Evolutionary conservation across 2,329 filamentous ascomycete genomes (phyloP), one percentile per base, ranked within the genome.

Genomic region (Penicillium sp.): DNA sequence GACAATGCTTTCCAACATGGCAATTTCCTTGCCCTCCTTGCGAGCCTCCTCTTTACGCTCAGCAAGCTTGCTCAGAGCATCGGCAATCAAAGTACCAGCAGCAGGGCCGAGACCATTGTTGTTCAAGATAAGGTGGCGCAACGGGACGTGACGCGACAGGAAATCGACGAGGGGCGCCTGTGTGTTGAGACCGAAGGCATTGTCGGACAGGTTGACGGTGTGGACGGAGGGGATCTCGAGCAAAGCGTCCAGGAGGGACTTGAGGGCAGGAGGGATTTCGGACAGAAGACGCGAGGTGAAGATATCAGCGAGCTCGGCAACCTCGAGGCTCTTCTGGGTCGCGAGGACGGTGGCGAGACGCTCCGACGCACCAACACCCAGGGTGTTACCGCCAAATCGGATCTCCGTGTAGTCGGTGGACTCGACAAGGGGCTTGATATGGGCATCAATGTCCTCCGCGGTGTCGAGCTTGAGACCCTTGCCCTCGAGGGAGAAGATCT

Each of bases 81-180:
- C 88, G 52, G 94, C 95, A 69, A 99, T 88, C 55, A 95, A 83
- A 48, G 91, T 91, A 59, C 95, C 95, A 10, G 94, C 94, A 62
- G 92, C 89, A 22, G 95, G 95, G 12, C 95, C 95, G 39, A 99
- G 86, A 31, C 95, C 95, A 77, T 99, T 99, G 84, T 99, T 99
- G 84, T 98, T 98, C 59, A 99, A 87, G 78, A 96, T 92, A 31
- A 99, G 86, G 77, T 97, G 93, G 77, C 93, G 92, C 43, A 99
- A 88, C 2, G 95, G 94, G 3, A 90, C 87, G 79, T 98, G 94
- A 59, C 88, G 85, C 57, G 90, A 88, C 63, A 99, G 87, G 81
- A 99, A 99, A 61, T 91, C 90, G 67, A 96, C 91, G 51, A 99
- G 86, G 10, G 94, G 95, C 38, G 91, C 92, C 76, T 96, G 90